Base-by-base conservation (phyloP, 2,329 filamentous ascomycete genomes). In the Claviceps maximensis region DNA sequence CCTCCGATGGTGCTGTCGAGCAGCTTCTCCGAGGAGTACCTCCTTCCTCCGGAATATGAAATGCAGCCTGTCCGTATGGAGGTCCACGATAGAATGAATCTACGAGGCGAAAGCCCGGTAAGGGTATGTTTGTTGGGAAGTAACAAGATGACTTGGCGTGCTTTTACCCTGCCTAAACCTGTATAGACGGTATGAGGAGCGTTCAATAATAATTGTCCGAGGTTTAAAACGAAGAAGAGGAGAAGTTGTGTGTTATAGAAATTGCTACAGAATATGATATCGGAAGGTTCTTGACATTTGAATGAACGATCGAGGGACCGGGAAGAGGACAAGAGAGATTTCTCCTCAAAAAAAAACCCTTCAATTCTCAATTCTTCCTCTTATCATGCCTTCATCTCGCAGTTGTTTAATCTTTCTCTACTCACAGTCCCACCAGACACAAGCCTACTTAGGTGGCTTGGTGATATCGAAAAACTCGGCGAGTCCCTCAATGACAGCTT, bases 401-500 rank as follows among this genome's bases (percentile, higher is more conserved):
- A 46, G 17, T 29, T 44, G 4, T 17, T 5, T 9, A 19, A 19
- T 40, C 41, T 23, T 44, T 9, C 19, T 13, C 21, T 7, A 4
- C 23, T 23, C 21, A 23, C 19, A 12, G 19, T 9, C 3, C 23
- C 25, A 17, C 15, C 12, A 27, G 21, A 12, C 23, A 21, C 25
- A 38, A 38, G 36, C 19, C 33, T 58, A 69, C 55, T 70, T 70
- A 48, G 69, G 79, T 52, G 75, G 73, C 65, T 82, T 84, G 9
- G 81, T 84, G 55, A 86, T 83, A 61, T 84, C 78, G 62, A 93
- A 93, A 57, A 93, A 88, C 64, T 89, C 82, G 41, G 82, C 81
- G 62, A 94, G 68, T 0, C 87, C 87, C 61, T 87, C 82, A 49
- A 90, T 86, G 33, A 90, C 84, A 0, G 87, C 83, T 61, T 88